Evolutionary conservation across 2,329 filamentous ascomycete genomes (phyloP).

Genomic region (Exophiala viscosa): DNA sequence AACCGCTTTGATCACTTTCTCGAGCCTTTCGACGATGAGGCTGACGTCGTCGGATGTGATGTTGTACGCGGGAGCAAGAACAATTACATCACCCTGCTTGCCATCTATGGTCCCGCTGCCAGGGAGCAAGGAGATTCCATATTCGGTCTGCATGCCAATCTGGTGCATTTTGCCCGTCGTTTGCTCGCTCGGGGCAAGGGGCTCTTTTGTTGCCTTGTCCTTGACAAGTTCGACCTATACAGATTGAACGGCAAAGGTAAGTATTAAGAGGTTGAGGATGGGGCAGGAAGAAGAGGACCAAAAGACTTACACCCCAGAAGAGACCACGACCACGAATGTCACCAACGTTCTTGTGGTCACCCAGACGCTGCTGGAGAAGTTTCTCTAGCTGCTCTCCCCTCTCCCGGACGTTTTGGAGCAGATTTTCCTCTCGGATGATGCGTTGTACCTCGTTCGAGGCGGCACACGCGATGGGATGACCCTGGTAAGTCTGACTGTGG

Average conservation of each 20-base stretch:
- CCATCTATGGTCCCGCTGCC: slow-evolving; percentile 60
- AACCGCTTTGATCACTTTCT: neutral
- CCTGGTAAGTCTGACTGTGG: slow-evolving; percentile 58
- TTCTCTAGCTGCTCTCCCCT: slow-evolving; percentile 35
- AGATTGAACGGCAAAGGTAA: neutral
- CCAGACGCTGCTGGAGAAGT: slow-evolving; percentile 44
- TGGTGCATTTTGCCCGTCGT: slow-evolving; percentile 47
- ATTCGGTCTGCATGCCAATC: slow-evolving; percentile 35
- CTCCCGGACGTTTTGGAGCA: slow-evolving; percentile 40
- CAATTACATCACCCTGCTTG: slow-evolving; percentile 62
- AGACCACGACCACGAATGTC: slow-evolving; percentile 56
- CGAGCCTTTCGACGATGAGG: slow-evolving; percentile 2
- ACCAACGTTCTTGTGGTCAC: slow-evolving; percentile 49
- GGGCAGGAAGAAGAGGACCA: neutral
- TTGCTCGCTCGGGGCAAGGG: slow-evolving; percentile 44
- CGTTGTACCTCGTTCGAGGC: slow-evolving; percentile 49
- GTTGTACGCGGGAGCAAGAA: slow-evolving; percentile 67
- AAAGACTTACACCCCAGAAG: slow-evolving; percentile 47
- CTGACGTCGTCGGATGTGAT: slow-evolving; percentile 32
- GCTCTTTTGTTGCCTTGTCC: slow-evolving; percentile 51
- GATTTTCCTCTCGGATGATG: slow-evolving; percentile 48
- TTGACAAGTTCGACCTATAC: slow-evolving; percentile 53
- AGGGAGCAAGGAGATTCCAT: slow-evolving; percentile 60
- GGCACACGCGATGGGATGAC: slow-evolving; percentile 53
- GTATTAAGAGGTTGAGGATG: neutral